Evolutionary conservation across 306 rosid species (phyloP).

Genomic region (Adenanthera pavonina): DNA sequence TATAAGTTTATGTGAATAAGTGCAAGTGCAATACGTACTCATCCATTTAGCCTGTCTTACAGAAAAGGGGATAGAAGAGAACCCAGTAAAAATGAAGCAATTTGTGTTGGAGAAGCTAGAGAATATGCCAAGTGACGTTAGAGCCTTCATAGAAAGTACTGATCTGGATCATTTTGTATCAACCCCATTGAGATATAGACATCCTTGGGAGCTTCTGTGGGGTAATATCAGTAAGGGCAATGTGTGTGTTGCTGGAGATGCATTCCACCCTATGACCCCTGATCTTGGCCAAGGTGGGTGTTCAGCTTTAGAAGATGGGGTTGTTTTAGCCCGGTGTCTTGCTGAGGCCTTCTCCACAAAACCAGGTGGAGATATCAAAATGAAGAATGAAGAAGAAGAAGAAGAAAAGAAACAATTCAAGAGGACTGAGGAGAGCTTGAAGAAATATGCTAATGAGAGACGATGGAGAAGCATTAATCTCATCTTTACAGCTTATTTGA

Average conservation of each 20-base stretch:
- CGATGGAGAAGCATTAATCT: background rate
- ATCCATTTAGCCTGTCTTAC: background rate
- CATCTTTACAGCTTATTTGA: background rate
- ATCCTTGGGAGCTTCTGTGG: slow-evolving; percentile 65
- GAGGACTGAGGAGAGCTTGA: background rate
- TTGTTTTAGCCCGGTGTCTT: slow-evolving; percentile 70
- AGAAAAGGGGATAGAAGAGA: slow-evolving; percentile 53
- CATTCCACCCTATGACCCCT: slow-evolving; percentile 74
- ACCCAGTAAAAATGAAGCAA: slow-evolving; percentile 54
- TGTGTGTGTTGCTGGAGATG: slow-evolving; percentile 76
- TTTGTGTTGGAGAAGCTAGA: slow-evolving; percentile 58
- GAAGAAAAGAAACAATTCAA: background rate
- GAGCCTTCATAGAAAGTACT: slow-evolving; percentile 49
- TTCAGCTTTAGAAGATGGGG: slow-evolving; percentile 65
- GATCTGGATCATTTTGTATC: slow-evolving; percentile 37
- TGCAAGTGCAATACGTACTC: background rate
- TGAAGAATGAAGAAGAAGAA: slow-evolving; percentile 21
- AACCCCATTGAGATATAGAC: slow-evolving; percentile 55
- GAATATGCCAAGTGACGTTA: slow-evolving; percentile 49
- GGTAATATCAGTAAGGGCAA: slow-evolving; percentile 68
- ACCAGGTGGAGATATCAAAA: background rate
- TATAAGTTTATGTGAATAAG: background rate
- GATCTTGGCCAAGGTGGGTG: slow-evolving; percentile 76
- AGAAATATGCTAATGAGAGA: background rate
- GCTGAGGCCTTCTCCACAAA: slow-evolving; percentile 52